phyloP scores from a whole-genome alignment of 2,329 filamentous ascomycete species.

The Eutypella sp. region DNA sequence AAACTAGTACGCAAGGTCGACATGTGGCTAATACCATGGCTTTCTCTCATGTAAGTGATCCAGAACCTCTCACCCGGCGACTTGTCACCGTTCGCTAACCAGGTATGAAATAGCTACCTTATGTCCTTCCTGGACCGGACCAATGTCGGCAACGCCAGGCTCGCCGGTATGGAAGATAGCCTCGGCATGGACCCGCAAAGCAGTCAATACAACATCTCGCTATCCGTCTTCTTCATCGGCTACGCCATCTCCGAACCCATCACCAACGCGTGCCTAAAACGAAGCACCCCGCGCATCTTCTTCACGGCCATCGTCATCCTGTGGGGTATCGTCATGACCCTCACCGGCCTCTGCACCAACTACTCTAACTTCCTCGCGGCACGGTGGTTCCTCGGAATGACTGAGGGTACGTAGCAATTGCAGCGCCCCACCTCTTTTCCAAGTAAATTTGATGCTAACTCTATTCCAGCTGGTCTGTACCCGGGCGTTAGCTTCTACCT shows the following conservation, averaged over 20 bases:
- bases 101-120: conserved; percentile 44
- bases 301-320: conserved; percentile 74
- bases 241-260: conserved; percentile 75
- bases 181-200: conserved; percentile 58
- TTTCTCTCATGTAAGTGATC: conserved; percentile 12
- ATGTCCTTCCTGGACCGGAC: conserved; percentile 71
- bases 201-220: conserved; percentile 64
- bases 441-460: neutral
- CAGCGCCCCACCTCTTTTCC: neutral
- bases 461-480: conserved; percentile 57
- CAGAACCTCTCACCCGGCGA: conserved; percentile 20
- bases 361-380: conserved; percentile 62
- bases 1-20: conserved; percentile 29
- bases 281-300: conserved; percentile 69
- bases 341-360: conserved; percentile 62
- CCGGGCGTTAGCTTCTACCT: conserved; percentile 77
- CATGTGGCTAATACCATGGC: conserved; percentile 30
- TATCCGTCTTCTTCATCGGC: conserved; percentile 83
- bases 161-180: conserved; percentile 49
- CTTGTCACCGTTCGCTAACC: neutral
- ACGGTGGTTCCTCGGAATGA: conserved; percentile 66
- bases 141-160: conserved; percentile 68
- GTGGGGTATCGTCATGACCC: conserved; percentile 66
- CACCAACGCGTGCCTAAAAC: conserved; percentile 77
- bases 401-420: conserved; percentile 38